A percentile compares a stretch with the other conserved stretches of the same genome.
Evolutionary conservation across 2,329 filamentous ascomycete species (phyloP).

Genomic region (Karstenula rhodostoma): DNA sequence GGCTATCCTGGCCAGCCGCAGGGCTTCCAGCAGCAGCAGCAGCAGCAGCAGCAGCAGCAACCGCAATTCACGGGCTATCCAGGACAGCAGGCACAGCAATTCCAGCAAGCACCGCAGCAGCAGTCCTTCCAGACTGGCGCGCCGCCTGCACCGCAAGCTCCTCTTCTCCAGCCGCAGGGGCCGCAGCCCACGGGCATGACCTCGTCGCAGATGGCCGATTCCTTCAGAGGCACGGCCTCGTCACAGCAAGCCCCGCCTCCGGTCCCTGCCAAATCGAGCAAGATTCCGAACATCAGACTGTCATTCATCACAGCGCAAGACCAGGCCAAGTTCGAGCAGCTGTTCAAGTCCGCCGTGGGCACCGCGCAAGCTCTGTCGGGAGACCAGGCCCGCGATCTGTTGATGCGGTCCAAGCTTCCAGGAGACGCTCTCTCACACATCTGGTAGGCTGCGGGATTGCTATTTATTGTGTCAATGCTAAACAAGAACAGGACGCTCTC

Average conservation of each 20-base stretch:
- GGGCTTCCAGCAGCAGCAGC: slow-evolving; percentile 54
- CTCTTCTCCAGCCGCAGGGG: slow-evolving; percentile 54
- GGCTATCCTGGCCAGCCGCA: slow-evolving; percentile 56
- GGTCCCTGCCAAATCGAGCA: slow-evolving; percentile 70
- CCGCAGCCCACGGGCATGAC: slow-evolving; percentile 68
- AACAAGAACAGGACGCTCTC: slow-evolving; percentile 74
- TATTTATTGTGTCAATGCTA: slow-evolving; percentile 26
- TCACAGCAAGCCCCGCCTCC: slow-evolving; percentile 64
- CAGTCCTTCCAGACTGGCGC: slow-evolving; percentile 52
- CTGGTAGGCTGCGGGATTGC: slow-evolving; percentile 67
- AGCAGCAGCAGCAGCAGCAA: slow-evolving; percentile 50
- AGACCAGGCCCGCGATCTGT: slow-evolving; percentile 88
- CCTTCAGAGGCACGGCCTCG: slow-evolving; percentile 57
- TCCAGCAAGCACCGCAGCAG: slow-evolving; percentile 54
- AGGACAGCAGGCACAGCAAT: slow-evolving; percentile 53
- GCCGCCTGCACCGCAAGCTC: slow-evolving; percentile 66
- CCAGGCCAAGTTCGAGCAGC: slow-evolving; percentile 94
- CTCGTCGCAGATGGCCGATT: slow-evolving; percentile 70
- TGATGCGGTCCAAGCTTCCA: slow-evolving; percentile 86
- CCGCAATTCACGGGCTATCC: slow-evolving; percentile 59
- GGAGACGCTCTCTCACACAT: slow-evolving; percentile 91
- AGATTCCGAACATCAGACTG: slow-evolving; percentile 91
- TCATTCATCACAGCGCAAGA: slow-evolving; percentile 96
- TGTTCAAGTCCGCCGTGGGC: slow-evolving; percentile 95
- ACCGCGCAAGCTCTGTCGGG: slow-evolving; percentile 84